Conservation (phyloP, 2,329 filamentous ascomycete species). For the Microsporum canis region DNA sequence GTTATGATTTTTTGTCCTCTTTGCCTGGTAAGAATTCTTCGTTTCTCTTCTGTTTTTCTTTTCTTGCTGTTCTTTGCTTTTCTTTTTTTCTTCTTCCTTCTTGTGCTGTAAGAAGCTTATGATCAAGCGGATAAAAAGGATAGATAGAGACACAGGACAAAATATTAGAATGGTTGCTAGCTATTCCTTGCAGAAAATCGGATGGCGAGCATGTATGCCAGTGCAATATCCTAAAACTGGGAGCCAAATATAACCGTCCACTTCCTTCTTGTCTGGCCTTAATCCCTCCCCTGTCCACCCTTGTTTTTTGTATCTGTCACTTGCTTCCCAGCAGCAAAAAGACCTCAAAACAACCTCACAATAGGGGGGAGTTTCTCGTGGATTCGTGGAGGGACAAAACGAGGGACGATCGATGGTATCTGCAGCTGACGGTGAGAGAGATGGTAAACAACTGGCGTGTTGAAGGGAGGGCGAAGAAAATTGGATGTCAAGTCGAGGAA, state of each 20-base stretch:
- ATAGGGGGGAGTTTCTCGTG: background rate
- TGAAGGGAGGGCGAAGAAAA: background rate
- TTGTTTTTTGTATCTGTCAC: background rate
- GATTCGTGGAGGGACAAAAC: background rate
- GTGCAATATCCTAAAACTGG: constrained; percentile 22
- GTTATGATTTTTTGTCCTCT: constrained; percentile 8
- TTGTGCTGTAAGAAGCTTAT: constrained; percentile 1
- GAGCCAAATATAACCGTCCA: constrained; percentile 12
- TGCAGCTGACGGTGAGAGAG: background rate
- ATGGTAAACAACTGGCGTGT: background rate
- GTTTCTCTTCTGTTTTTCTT: constrained; percentile 15
- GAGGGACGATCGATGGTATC: background rate
- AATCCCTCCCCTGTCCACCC: background rate
- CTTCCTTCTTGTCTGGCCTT: background rate
- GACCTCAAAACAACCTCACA: background rate
- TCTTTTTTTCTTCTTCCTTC: constrained; percentile 7
- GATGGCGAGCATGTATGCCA: constrained; percentile 25
- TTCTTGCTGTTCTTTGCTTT: constrained; percentile 14
- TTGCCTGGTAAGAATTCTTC: constrained; percentile 9
- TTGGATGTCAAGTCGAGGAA: background rate
- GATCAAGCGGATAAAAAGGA: constrained; percentile 7
- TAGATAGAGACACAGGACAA: constrained; percentile 12
- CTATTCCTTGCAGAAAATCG: constrained; percentile 31
- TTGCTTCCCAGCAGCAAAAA: constrained; percentile 3
- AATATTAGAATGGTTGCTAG: constrained; percentile 35